These are phyloP conservation scores for Trichoderma endophyticum DNA, from an alignment of 2,329 filamentous ascomycete genomes.

Conservation along the genomic window DNA sequence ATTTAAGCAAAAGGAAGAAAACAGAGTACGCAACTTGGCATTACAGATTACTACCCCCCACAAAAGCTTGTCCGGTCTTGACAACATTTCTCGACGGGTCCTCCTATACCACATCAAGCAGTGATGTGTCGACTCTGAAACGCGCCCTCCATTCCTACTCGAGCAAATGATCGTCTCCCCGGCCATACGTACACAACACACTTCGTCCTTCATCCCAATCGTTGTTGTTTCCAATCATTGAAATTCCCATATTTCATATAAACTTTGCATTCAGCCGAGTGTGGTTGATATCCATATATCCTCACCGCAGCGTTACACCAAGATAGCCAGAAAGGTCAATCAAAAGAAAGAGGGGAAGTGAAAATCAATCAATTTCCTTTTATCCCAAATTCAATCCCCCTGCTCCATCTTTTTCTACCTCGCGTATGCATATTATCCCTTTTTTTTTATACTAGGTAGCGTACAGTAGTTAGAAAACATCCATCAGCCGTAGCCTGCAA, in stretches of 20 bases:
- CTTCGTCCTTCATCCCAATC: not conserved
- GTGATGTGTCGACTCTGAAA: slow-evolving; percentile 36
- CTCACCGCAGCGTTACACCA: not conserved
- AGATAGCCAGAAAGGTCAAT: not conserved
- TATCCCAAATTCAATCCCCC: not conserved
- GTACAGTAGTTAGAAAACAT: not conserved
- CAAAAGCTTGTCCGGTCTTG: slow-evolving; percentile 41
- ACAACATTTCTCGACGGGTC: slow-evolving; percentile 30
- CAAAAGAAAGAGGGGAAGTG: not conserved
- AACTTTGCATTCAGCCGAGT: not conserved
- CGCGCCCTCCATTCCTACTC: slow-evolving; percentile 29
- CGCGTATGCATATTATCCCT: not conserved
- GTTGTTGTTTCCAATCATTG: not conserved
- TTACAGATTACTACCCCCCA: slow-evolving; percentile 14
- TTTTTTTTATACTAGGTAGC: not conserved
- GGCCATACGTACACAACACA: not conserved
- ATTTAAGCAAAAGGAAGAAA: not conserved
- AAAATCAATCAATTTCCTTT: not conserved
- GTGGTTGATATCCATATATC: not conserved
- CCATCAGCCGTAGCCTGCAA: not conserved
- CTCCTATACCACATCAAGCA: slow-evolving; percentile 27
- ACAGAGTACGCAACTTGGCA: not conserved
- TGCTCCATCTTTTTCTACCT: not conserved
- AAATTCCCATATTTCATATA: not conserved
- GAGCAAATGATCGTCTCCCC: slow-evolving; percentile 27